Percentiles rank a stretch among this genome's conserved stretches.
Evolutionary conservation across 2,329 filamentous ascomycete genomes (phyloP).

Genomic region (Aspergillus sp.): DNA sequence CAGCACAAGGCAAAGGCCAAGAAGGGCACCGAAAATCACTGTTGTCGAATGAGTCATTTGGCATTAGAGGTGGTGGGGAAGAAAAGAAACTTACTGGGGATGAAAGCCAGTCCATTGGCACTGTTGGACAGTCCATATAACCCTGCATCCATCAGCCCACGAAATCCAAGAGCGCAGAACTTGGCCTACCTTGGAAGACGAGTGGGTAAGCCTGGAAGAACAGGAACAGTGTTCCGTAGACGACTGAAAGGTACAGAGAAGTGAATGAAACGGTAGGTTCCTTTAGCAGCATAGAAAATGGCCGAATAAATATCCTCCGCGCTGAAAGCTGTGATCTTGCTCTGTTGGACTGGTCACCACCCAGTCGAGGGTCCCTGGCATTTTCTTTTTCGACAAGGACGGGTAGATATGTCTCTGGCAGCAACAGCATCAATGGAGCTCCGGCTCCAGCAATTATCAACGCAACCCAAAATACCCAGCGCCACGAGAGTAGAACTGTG

Average conservation of each 20-base stretch:
- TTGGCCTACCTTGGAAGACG: conserved; percentile 47
- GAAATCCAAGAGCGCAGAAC: background rate
- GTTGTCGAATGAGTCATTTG: too few species aligned
- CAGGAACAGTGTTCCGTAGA: conserved; percentile 62
- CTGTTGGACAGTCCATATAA: conserved; percentile 57
- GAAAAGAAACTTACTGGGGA: conserved; percentile 43
- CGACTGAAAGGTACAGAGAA: conserved; percentile 61
- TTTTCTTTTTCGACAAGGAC: conserved; percentile 31
- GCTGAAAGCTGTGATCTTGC: too few species aligned
- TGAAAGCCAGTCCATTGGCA: conserved; percentile 56
- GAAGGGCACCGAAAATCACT: conserved; percentile 52
- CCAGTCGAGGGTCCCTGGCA: too few species aligned
- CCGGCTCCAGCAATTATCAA: conserved; percentile 58
- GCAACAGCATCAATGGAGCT: conserved; percentile 46
- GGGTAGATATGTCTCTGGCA: conserved; percentile 34
- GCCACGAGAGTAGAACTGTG: conserved; percentile 29
- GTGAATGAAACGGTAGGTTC: conserved; percentile 66
- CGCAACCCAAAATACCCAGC: conserved; percentile 48
- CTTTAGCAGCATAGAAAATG: conserved; percentile 60
- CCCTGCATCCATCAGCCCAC: conserved; percentile 13
- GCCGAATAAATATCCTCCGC: conserved; percentile 62
- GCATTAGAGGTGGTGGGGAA: too few species aligned
- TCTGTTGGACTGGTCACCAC: too few species aligned
- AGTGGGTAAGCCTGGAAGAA: conserved; percentile 67
- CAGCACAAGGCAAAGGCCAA: too few species aligned